Conservation (phyloP, 2,329 filamentous ascomycete species). For the Paraphoma sp. region DNA sequence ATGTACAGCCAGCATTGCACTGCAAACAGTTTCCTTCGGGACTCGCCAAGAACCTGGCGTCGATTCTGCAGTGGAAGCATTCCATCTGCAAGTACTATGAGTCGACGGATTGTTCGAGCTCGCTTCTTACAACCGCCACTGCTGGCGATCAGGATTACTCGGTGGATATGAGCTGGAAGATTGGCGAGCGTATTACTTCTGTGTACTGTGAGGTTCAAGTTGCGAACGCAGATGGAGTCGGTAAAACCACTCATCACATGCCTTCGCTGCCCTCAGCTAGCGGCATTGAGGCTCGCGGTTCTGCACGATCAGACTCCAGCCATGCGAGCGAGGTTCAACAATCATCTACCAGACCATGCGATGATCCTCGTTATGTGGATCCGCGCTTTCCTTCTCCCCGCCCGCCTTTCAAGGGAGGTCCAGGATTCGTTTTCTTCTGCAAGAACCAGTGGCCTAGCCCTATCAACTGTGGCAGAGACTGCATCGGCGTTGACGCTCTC, state of each 20-base stretch:
- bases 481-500: not conserved
- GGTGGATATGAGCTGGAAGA: not conserved
- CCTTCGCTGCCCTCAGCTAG: too few relatives aligned
- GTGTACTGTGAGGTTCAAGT: not conserved
- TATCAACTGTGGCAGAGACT: not conserved
- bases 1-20: not conserved
- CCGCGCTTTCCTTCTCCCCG: too few relatives aligned
- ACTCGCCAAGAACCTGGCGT: not conserved
- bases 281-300: too few relatives aligned
- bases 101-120: not conserved
- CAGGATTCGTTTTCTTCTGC: not conserved
- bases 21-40: not conserved
- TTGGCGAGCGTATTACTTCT: not conserved
- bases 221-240: too few relatives aligned
- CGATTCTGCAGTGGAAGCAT: not conserved
- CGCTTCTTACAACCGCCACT: not conserved
- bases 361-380: not conserved
- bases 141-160: not conserved
- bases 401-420: not conserved
- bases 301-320: too few relatives aligned
- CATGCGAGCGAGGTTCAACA: too few relatives aligned
- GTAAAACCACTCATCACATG: too few relatives aligned
- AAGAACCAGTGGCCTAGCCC: not conserved
- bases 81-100: not conserved
- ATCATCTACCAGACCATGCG: not conserved